phyloP scores from a whole-genome alignment of 1,284 basidiomycete genomes.

The Boletus albobrunnescens region DNA sequence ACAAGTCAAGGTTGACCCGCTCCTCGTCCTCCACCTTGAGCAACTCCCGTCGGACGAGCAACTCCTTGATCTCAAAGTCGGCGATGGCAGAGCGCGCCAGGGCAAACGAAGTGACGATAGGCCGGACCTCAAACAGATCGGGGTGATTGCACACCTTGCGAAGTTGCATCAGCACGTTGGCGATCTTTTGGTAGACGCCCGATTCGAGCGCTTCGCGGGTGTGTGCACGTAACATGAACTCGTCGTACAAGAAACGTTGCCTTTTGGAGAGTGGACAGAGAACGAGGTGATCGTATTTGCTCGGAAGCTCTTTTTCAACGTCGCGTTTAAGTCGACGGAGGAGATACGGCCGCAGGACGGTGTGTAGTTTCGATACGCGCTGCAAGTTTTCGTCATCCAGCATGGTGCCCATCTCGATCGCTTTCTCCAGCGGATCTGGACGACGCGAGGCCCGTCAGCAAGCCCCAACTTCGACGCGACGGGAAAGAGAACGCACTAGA shows the following conservation, averaged over 20 bases:
- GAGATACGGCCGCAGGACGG: slow-evolving; percentile 89
- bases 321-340: slow-evolving; percentile 92
- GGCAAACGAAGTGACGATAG: slow-evolving; percentile 89
- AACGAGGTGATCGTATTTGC: slow-evolving; percentile 93
- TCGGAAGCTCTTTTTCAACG: slow-evolving; percentile 93
- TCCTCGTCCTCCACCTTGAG: slow-evolving; percentile 48
- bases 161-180: slow-evolving; percentile 96
- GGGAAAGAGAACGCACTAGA: slow-evolving; percentile 61
- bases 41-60: slow-evolving; percentile 75
- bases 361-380: slow-evolving; percentile 88
- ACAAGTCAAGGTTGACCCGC: slow-evolving; percentile 56
- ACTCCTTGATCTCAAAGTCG: slow-evolving; percentile 85
- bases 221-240: slow-evolving; percentile 92
- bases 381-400: slow-evolving; percentile 84
- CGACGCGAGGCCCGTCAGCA: neutral
- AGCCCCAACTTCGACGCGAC: neutral
- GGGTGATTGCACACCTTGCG: slow-evolving; percentile 96
- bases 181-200: slow-evolving; percentile 86
- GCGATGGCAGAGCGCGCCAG: slow-evolving; percentile 79
- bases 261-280: slow-evolving; percentile 91
- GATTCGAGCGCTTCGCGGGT: slow-evolving; percentile 84
- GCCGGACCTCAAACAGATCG: slow-evolving; percentile 92
- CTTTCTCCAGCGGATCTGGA: slow-evolving; percentile 87
- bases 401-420: slow-evolving; percentile 81
- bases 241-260: slow-evolving; percentile 96